These are phyloP conservation scores for Dactylellina leptospora DNA, from an alignment of 2,329 filamentous ascomycete genomes.

Conservation along the genomic window DNA sequence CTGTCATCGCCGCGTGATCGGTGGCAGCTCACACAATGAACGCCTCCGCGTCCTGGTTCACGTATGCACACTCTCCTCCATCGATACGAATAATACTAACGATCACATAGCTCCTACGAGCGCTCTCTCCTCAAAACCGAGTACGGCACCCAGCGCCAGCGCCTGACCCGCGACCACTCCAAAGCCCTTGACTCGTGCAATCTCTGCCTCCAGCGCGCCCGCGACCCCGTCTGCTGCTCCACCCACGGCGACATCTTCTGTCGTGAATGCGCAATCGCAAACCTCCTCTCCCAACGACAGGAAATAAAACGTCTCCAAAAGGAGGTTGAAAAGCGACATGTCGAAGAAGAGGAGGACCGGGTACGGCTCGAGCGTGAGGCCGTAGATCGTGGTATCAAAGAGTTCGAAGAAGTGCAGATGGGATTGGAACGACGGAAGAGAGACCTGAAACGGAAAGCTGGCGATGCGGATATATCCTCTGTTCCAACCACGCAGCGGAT, in stretches of 20 bases:
- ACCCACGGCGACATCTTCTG: constrained; percentile 88
- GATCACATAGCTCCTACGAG: constrained; percentile 73
- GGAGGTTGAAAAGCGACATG: constrained; percentile 69
- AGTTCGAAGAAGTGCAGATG: constrained; percentile 86
- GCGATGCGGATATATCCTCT: constrained; percentile 54
- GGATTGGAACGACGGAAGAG: constrained; percentile 65
- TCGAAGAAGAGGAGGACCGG: constrained; percentile 70
- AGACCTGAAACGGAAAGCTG: constrained; percentile 47
- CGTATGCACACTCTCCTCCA: constrained; percentile 59
- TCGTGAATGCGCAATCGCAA: constrained; percentile 88
- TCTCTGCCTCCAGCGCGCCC: constrained; percentile 82
- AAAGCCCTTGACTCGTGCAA: constrained; percentile 88
- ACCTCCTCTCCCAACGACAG: constrained; percentile 88
- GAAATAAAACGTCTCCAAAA: constrained; percentile 85
- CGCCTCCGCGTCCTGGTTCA: constrained; percentile 92
- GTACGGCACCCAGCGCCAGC: constrained; percentile 84
- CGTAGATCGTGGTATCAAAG: constrained; percentile 71
- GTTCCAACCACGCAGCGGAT: constrained; percentile 58
- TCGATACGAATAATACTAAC: background rate
- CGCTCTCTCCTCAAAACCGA: constrained; percentile 79
- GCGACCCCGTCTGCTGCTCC: constrained; percentile 82
- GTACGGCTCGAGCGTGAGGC: constrained; percentile 74
- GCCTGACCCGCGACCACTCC: constrained; percentile 88
- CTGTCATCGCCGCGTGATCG: background rate
- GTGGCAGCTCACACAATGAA: constrained; percentile 60